Evolutionary conservation across 2,329 filamentous ascomycete genomes (phyloP).

Genomic region (Basipetospora chlamydospora): DNA sequence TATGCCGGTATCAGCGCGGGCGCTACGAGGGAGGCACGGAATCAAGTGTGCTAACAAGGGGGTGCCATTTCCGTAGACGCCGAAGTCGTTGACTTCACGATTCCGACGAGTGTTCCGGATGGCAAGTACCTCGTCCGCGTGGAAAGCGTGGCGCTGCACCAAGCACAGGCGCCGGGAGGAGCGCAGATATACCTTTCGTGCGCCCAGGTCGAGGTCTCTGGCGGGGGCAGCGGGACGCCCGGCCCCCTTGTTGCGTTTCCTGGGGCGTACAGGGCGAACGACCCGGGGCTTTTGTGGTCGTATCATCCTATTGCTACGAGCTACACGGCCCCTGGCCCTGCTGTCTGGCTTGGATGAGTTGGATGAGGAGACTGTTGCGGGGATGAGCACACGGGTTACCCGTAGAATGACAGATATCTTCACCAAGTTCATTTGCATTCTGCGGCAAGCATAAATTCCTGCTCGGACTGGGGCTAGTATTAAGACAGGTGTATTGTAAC

Average conservation of each 20-base stretch:
- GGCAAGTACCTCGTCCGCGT: slow-evolving; percentile 21
- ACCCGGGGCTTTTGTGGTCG: slow-evolving; percentile 19
- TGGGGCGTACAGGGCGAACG: slow-evolving; percentile 18
- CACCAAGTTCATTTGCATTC: too few relatives aligned
- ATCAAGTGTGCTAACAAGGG: too few relatives aligned
- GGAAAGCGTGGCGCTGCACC: slow-evolving; percentile 22
- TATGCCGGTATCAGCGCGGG: too few relatives aligned
- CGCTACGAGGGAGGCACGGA: too few relatives aligned
- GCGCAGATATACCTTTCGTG: slow-evolving; percentile 24
- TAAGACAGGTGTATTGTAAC: too few relatives aligned
- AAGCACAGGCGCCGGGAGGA: slow-evolving; percentile 15
- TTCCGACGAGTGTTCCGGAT: slow-evolving; percentile 15
- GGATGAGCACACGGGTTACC: too few relatives aligned
- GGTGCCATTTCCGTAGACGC: slow-evolving; percentile 17
- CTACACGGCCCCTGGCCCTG: slow-evolving; percentile 19
- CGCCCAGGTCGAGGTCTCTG: slow-evolving; percentile 19
- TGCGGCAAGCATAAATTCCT: too few relatives aligned
- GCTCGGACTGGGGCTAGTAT: too few relatives aligned
- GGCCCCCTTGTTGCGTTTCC: slow-evolving; percentile 17
- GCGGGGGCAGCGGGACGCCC: slow-evolving; percentile 15
- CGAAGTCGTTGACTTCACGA: slow-evolving; percentile 8
- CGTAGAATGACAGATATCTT: too few relatives aligned
- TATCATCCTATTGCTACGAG: slow-evolving; percentile 19
- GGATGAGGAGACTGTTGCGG: too few relatives aligned
- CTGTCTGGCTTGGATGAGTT: too few relatives aligned